Evolutionary conservation across 352 stramenopile genomes (phyloP).

Genomic region (Phytophthora podocarpi): DNA sequence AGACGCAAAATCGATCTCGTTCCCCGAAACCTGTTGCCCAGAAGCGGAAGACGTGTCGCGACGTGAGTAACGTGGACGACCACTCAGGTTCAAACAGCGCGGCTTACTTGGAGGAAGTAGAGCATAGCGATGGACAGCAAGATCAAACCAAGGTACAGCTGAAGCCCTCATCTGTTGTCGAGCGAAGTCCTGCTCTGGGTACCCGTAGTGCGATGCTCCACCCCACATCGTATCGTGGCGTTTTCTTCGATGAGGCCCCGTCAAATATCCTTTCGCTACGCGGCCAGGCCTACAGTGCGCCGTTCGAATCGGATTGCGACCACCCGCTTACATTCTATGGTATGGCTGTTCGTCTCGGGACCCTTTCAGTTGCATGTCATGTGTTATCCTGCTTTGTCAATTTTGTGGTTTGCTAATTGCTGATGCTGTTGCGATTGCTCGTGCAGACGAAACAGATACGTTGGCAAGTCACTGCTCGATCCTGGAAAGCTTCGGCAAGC

Average conservation of each 20-base stretch:
- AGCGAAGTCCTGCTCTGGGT: not conserved
- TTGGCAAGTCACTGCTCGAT: slow-evolving; percentile 34
- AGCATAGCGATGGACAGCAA: not conserved
- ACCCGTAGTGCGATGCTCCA: slow-evolving; percentile 19
- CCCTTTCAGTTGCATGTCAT: not conserved
- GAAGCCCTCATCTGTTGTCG: not conserved
- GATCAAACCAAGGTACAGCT: not conserved
- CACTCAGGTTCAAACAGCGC: slow-evolving; percentile 14
- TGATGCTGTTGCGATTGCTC: slow-evolving; percentile 10
- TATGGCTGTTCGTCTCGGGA: slow-evolving; percentile 13
- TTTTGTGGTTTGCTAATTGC: not conserved
- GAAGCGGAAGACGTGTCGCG: slow-evolving; percentile 11
- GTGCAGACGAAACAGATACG: slow-evolving; percentile 34
- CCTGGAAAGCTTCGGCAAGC: slow-evolving; percentile 43
- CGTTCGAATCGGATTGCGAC: slow-evolving; percentile 26
- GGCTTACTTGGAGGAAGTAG: not conserved
- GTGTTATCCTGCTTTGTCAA: not conserved
- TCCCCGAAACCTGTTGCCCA: not conserved
- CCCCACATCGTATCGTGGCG: slow-evolving; percentile 36
- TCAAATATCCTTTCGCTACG: slow-evolving; percentile 23
- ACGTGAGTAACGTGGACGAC: slow-evolving; percentile 24
- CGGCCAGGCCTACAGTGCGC: slow-evolving; percentile 1
- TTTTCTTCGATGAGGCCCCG: slow-evolving; percentile 27
- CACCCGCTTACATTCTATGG: slow-evolving; percentile 40
- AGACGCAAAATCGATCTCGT: slow-evolving; percentile 12